Evolutionary conservation across 805 yeast species (phyloP), one percentile per base, ranked within the genome.

Genomic region (Kazachstania bromeliacearum): DNA sequence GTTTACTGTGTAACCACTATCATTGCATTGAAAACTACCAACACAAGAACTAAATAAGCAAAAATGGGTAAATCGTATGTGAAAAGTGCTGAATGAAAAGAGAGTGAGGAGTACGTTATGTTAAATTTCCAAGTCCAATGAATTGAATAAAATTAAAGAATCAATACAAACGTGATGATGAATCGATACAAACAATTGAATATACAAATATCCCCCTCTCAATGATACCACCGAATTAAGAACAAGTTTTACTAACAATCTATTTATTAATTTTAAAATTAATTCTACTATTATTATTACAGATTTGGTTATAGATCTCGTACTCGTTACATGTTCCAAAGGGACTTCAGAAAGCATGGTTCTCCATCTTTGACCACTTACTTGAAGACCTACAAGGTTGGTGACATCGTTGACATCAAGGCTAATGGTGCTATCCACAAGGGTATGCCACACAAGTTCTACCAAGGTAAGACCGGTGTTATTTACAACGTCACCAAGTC

Each of bases 371-470:
- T 92, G 78, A 84, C 96, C 57, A 84, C 94, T 67, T 92, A 89
- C 92, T 73, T 92, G 77, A 87, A 85, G 82, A 73, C 78, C 67
- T 92, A 92, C 94, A 87, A 79, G 73, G 96, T 92, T 62, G 98
- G 98, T 66, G 98, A 92, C 71, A 89, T 92, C 62, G 98, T 92
- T 64, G 98, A 92, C 73, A 88, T 92, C 78, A 89, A 85, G 76
- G 98, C 94, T 70, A 92, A 92, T 70, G 96, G 96, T 79, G 77
- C 98, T 57, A 77, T 88, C 78, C 97, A 92, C 70, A 88, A 89
- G 82, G 96, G 97, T 85, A 85, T 92, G 96, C 98, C 98, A 70
- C 95, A 85, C 87, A 92, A 92, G 78, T 88, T 77, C 83, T 92
- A 92, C 96, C 96, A 92, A 79, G 98, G 98, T 74, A 92, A 88